Percentiles rank a stretch among this genome's conserved stretches.
These are phyloP conservation scores for Rhynchospora pubera DNA, from an alignment of 176 grass and related monocot species.

Conservation along the genomic window DNA sequence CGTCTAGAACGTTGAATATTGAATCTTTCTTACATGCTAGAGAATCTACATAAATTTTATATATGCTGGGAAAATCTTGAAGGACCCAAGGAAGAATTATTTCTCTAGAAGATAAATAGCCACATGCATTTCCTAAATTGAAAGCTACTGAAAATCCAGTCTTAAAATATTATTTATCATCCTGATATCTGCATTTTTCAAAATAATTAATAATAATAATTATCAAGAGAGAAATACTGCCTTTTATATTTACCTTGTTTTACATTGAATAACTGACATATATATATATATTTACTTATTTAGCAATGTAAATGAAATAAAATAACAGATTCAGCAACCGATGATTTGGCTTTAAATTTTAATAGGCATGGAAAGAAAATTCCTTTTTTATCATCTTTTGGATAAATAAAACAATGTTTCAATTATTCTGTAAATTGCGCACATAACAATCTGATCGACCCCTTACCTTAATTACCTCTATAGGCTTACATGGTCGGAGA, in stretches of 20 bases:
- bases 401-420: not conserved
- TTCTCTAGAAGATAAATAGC: not conserved
- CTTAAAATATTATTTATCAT: not conserved
- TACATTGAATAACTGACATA: no score
- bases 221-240: not conserved
- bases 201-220: not conserved
- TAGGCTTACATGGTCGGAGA: slow-evolving; percentile 85
- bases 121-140: not conserved
- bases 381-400: no score
- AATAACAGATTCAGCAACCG: no score
- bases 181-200: not conserved
- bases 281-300: no score
- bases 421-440: not conserved
- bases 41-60: not conserved
- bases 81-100: not conserved
- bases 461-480: not conserved
- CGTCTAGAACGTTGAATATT: not conserved
- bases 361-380: no score
- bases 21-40: not conserved
- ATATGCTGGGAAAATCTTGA: not conserved
- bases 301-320: no score
- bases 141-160: not conserved
- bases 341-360: no score
- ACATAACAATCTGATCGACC: not conserved
- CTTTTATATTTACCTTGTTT: not conserved